A percentile compares a stretch with the other conserved stretches of the same genome.
Evolutionary conservation across 331 rosid species (phyloP).

Genomic region (Quercus phellos): DNA sequence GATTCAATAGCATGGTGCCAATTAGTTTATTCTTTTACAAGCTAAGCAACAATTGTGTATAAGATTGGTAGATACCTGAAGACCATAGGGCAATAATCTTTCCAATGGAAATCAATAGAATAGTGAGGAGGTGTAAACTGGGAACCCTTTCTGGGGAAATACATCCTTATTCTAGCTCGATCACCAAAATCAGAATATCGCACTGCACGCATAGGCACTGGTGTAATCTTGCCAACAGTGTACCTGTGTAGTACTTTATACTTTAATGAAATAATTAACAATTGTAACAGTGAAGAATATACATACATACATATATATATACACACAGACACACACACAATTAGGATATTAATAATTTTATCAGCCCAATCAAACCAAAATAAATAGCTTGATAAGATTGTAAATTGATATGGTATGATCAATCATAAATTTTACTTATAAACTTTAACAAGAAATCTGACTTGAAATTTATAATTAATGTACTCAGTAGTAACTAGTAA

Average conservation of each 20-base stretch:
- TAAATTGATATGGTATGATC: background rate
- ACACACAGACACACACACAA: too few species aligned
- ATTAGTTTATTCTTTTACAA: background rate
- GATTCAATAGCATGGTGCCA: constrained; percentile 14
- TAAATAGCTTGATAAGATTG: background rate
- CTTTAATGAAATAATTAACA: constrained; percentile 10
- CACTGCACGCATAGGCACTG: constrained; percentile 83
- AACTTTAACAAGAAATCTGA: background rate
- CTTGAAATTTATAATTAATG: background rate
- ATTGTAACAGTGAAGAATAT: background rate
- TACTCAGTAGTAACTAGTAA: background rate
- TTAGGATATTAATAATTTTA: background rate
- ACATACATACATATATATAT: background rate
- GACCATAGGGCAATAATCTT: constrained; percentile 94
- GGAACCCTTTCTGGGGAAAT: constrained; percentile 70
- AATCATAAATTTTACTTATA: background rate
- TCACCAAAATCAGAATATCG: constrained; percentile 82
- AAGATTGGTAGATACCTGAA: constrained; percentile 59
- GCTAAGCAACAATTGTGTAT: background rate
- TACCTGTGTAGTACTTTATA: constrained; percentile 58
- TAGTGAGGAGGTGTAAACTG: constrained; percentile 75
- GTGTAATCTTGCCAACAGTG: constrained; percentile 88
- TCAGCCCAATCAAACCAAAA: background rate
- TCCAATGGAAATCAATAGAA: constrained; percentile 78
- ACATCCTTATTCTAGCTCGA: constrained; percentile 77